A percentile compares a stretch with the other conserved stretches of the same genome.
Evolutionary conservation across 1,284 basidiomycete species (phyloP).

Genomic region (Xerocomus cyaneibrunnescens): DNA sequence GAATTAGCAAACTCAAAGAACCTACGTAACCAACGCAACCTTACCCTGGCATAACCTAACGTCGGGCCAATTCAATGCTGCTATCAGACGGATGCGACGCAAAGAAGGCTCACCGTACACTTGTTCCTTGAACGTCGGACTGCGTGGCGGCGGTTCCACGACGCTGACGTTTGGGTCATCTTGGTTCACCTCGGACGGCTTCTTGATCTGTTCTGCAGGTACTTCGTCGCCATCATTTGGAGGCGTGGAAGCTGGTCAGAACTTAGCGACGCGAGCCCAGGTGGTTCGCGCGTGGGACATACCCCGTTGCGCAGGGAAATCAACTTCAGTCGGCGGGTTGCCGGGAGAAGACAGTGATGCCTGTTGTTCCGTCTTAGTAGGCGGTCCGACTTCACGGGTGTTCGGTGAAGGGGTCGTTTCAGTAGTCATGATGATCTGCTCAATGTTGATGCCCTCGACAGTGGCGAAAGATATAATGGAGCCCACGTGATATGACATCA

Average conservation of each 20-base stretch:
- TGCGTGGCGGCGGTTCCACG: conserved; percentile 23
- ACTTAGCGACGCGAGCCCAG: neutral
- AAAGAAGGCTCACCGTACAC: conserved; percentile 42
- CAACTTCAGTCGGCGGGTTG: conserved; percentile 26
- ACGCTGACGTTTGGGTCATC: conserved; percentile 32
- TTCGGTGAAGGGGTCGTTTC: neutral
- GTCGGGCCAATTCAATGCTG: neutral
- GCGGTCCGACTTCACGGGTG: neutral
- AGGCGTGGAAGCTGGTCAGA: conserved; percentile 33
- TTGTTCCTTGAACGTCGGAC: conserved; percentile 48
- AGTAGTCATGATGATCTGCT: conserved; percentile 3
- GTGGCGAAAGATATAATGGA: conserved; percentile 2
- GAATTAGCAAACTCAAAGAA: conserved; percentile 8
- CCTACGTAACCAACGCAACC: conserved; percentile 1
- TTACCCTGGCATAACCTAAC: conserved; percentile 37
- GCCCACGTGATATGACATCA: conserved; percentile 33
- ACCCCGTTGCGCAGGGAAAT: conserved; percentile 41
- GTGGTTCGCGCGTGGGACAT: conserved; percentile 1
- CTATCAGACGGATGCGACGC: neutral
- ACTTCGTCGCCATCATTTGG: conserved; percentile 38
- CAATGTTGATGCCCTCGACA: neutral
- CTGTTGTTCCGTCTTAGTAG: conserved; percentile 4
- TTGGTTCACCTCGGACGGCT: conserved; percentile 25
- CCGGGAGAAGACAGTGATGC: conserved; percentile 27
- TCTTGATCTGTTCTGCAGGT: conserved; percentile 28